These are phyloP conservation scores for Fusarium pilosicola DNA, from an alignment of 2,329 filamentous ascomycete species.

Conservation along the genomic window DNA sequence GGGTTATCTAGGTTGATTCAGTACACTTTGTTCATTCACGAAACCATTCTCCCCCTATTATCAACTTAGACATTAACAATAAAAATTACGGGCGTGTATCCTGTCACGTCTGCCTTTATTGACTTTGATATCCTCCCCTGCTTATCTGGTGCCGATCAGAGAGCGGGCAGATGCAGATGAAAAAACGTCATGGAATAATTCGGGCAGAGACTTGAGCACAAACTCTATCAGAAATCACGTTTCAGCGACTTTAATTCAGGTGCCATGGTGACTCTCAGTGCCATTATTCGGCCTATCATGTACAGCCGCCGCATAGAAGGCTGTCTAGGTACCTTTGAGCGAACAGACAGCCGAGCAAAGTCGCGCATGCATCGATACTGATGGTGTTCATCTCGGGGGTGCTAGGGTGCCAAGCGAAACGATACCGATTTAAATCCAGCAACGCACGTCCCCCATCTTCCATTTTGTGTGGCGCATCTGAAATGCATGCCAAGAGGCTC, in stretches of 20 bases:
- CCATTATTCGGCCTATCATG: background rate
- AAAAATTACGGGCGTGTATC: background rate
- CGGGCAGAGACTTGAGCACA: background rate
- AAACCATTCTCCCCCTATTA: background rate
- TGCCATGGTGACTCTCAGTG: background rate
- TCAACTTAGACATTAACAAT: background rate
- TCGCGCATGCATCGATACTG: slow-evolving; percentile 28
- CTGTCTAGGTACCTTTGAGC: background rate
- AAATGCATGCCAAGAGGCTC: slow-evolving; percentile 27
- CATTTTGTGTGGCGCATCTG: slow-evolving; percentile 28
- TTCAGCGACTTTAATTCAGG: background rate
- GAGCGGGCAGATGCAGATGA: background rate
- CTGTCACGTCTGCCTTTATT: background rate
- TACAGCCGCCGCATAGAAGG: background rate
- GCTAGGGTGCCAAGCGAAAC: slow-evolving; percentile 36
- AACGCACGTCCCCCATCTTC: slow-evolving; percentile 29
- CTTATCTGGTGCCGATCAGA: slow-evolving; percentile 5
- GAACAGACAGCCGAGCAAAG: slow-evolving; percentile 20
- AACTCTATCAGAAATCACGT: background rate
- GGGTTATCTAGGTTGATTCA: background rate
- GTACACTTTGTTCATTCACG: background rate
- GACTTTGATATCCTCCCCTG: background rate
- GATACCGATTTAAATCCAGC: slow-evolving; percentile 36
- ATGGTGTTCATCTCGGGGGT: slow-evolving; percentile 33
- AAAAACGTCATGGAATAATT: slow-evolving; percentile 9